Base-by-base conservation (phyloP, 495 filamentous ascomycete species). In the Sporormia fimetaria region DNA sequence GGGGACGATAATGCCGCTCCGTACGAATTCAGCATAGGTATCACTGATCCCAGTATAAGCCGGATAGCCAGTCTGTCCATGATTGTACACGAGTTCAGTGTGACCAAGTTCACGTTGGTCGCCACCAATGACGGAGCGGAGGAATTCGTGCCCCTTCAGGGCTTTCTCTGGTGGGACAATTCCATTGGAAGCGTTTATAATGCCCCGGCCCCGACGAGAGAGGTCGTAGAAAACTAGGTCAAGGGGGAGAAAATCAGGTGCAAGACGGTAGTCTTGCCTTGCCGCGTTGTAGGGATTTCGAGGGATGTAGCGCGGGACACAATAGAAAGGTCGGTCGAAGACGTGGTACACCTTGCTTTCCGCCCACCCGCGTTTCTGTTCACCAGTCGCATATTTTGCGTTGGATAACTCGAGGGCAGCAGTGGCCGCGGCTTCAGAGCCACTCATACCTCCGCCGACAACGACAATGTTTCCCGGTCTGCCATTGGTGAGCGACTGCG, bases 381-480 rank as follows among this genome's bases (percentile, higher is more conserved):
- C 2, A 1, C 34, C 37, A 1, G 71, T 66, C 0, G 69, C 64
- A 45, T 76, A 62, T 3, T 49, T 51, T 0, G 66, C 62, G 15
- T 76, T 74, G 0, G 81, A 84, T 3, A 85, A 57, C 34, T 81
- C 73, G 12, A 77, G 65, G 10, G 83, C 84, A 23, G 87, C 66
- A 3, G 75, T 71, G 15, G 77, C 75, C 5, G 81, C 82, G 27
- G 78, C 74, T 63, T 93, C 86, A 6, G 76, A 70, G 0, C 83
- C 83, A 12, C 81, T 88, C 71, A 92, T 85, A 40, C 82, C 81
- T 2, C 85, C 85, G 3, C 86, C 86, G 6, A 88, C 68, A 10
- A 94, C 70, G 2, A 87, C 68, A 33, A 92, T 72, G 50, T 79
- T 81, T n/a, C 71, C 67, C 3, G 40, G n/a, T 3, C 6, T 24